Conservation (phyloP, 768 basidiomycete genomes). For the Rhodotorula paludigena region DNA sequence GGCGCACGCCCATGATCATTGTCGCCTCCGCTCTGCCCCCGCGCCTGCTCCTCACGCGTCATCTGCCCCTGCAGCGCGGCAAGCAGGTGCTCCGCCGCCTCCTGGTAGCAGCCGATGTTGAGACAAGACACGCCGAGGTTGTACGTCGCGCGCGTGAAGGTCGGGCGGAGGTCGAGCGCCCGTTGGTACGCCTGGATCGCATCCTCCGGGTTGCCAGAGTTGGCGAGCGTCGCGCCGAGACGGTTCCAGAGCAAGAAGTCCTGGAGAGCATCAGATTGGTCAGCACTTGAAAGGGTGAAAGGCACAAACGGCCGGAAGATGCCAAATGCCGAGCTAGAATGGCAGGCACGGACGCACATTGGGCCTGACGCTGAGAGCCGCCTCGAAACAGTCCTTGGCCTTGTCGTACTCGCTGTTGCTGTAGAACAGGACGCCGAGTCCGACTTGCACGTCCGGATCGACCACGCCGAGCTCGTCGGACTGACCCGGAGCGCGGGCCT, state of each 20-base stretch:
- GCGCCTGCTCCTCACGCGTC: conserved; percentile 17
- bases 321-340: neutral
- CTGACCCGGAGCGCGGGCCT: conserved; percentile 51
- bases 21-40: neutral
- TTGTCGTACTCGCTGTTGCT: conserved; percentile 68
- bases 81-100: conserved; percentile 93
- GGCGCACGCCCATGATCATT: conserved; percentile 37
- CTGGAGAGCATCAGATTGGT: conserved; percentile 46
- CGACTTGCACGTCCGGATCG: conserved; percentile 88
- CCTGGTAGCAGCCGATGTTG: conserved; percentile 90
- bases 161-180: conserved; percentile 82
- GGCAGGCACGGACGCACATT: conserved; percentile 52
- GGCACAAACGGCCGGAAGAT: neutral
- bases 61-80: conserved; percentile 71
- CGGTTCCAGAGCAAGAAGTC: conserved; percentile 96
- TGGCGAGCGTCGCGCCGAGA: conserved; percentile 86
- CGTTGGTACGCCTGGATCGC: conserved; percentile 66
- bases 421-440: conserved; percentile 87
- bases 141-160: conserved; percentile 93
- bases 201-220: conserved; percentile 89
- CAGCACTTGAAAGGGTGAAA: no score
- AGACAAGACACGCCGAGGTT: conserved; percentile 97
- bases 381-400: conserved; percentile 90
- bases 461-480: conserved; percentile 24
- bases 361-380: conserved; percentile 73